Percentiles rank a stretch among this genome's conserved stretches.
These are phyloP conservation scores for Stachybotrys echinatus DNA, from an alignment of 2,329 filamentous ascomycete genomes.

Conservation along the genomic window DNA sequence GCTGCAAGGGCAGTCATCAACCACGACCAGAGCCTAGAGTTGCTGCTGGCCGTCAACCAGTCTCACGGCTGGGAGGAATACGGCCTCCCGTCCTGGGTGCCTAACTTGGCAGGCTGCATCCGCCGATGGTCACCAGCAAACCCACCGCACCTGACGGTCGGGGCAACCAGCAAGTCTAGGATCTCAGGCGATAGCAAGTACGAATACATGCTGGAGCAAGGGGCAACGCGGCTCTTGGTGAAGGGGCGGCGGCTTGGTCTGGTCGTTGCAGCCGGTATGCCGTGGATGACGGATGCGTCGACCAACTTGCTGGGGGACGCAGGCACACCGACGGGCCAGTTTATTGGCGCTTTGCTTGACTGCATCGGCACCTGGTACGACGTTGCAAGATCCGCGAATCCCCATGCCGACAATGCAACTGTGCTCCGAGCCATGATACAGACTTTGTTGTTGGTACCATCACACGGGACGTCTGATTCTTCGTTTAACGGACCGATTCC, in stretches of 20 bases:
- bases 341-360: neutral
- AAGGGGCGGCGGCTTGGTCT: neutral
- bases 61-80: neutral
- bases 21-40: neutral
- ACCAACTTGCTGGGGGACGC: neutral
- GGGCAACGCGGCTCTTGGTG: neutral
- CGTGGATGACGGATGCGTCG: slow-evolving; percentile 1
- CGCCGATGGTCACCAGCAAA: neutral
- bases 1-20: neutral
- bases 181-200: neutral
- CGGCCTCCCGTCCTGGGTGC: neutral
- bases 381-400: neutral
- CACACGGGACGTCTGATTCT: neutral
- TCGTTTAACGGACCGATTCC: neutral
- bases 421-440: neutral
- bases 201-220: neutral
- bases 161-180: neutral
- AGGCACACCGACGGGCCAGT: neutral
- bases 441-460: neutral
- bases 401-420: neutral
- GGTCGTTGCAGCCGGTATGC: neutral
- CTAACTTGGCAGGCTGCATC: neutral
- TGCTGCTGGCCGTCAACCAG: neutral
- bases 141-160: neutral
- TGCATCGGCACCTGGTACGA: neutral